Evolutionary conservation across 345 rosid genomes (phyloP).

Genomic region (Melastoma malabathricum): DNA sequence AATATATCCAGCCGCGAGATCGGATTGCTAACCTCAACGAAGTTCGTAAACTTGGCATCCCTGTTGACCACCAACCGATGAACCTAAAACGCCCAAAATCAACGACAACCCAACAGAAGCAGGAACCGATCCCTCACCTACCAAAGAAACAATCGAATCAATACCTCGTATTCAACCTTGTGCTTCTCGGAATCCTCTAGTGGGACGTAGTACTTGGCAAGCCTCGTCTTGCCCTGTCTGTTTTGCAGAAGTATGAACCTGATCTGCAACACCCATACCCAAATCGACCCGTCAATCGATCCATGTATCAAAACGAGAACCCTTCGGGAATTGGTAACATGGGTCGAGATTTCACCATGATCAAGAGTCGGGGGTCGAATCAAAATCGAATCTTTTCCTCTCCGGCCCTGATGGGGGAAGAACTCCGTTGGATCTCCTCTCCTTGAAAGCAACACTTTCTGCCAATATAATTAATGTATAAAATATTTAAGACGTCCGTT

Average conservation of each 20-base stretch:
- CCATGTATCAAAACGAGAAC: too few species aligned
- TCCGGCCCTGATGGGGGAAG: too few species aligned
- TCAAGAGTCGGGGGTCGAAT: too few species aligned
- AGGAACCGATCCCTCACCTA: background rate
- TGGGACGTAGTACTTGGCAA: slow-evolving; percentile 94
- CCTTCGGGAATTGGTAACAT: too few species aligned
- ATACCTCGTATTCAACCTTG: slow-evolving; percentile 93
- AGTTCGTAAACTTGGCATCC: slow-evolving; percentile 88
- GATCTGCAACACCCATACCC: slow-evolving; percentile 25
- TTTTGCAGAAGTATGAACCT: slow-evolving; percentile 93
- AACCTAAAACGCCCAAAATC: slow-evolving; percentile 33
- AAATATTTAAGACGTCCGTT: too few species aligned
- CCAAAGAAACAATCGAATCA: background rate
- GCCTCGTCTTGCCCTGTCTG: slow-evolving; percentile 99
- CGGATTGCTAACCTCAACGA: slow-evolving; percentile 61
- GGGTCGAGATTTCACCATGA: too few species aligned
- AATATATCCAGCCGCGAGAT: too few species aligned
- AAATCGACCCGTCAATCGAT: too few species aligned
- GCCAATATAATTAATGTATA: too few species aligned
- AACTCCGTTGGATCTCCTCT: too few species aligned
- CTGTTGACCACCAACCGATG: slow-evolving; percentile 94
- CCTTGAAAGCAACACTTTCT: too few species aligned
- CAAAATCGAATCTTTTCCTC: too few species aligned
- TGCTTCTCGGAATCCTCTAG: slow-evolving; percentile 98
- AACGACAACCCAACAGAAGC: background rate